These are phyloP conservation scores for Cinnamomum micranthum DNA, from an alignment of 164 flowering plant species.

Conservation along the genomic window DNA sequence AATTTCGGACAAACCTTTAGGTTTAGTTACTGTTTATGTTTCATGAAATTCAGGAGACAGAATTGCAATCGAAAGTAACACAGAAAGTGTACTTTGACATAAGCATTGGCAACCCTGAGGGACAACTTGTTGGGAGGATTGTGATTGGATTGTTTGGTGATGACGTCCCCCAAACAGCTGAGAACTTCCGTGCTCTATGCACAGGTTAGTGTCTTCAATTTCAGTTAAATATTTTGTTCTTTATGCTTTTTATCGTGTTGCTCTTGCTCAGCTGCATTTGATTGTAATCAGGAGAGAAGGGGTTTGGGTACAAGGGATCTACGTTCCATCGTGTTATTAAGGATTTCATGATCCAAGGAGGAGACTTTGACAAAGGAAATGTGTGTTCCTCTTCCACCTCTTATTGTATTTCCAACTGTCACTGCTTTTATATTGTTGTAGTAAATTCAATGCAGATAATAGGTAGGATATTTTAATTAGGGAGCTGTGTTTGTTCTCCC, in stretches of 20 bases:
- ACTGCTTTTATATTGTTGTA: no score
- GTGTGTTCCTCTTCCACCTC: constrained; percentile 12
- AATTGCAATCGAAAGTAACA: constrained; percentile 74
- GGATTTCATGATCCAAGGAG: constrained; percentile 85
- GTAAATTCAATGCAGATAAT: no score
- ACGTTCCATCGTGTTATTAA: constrained; percentile 91
- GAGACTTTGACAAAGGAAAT: constrained; percentile 40
- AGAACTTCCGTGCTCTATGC: constrained; percentile 94
- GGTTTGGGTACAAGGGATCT: constrained; percentile 89
- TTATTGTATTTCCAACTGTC: background rate
- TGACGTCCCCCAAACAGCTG: constrained; percentile 92
- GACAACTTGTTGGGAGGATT: constrained; percentile 73
- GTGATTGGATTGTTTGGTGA: constrained; percentile 94
- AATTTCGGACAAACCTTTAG: background rate
- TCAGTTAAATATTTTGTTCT: background rate
- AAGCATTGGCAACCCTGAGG: constrained; percentile 88
- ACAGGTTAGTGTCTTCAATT: constrained; percentile 50
- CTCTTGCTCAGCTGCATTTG: background rate
- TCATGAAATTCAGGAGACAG: constrained; percentile 39
- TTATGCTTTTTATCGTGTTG: background rate
- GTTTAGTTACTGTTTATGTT: background rate
- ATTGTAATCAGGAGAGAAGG: constrained; percentile 71
- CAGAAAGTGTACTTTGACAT: constrained; percentile 80
- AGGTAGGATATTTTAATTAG: no score
- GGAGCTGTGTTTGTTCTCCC: no score